Base-by-base conservation (phyloP, 164 flowering plant species). In the Macadamia tetraphylla region DNA sequence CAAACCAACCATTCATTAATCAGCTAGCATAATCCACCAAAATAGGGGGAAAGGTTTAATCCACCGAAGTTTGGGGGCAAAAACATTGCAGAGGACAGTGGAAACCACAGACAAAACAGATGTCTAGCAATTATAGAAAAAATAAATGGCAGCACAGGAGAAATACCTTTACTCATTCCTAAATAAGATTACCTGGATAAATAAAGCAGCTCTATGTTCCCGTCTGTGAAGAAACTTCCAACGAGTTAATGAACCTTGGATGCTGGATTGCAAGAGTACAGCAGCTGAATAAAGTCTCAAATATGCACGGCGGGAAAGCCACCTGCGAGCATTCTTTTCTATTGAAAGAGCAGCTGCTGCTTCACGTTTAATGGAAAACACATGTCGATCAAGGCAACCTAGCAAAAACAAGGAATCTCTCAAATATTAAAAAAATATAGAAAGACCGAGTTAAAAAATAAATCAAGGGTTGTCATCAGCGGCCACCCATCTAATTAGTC, bases 351-450 rank as follows among this genome's bases (percentile, higher is more conserved):
- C 90, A 62, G 98, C 96, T 49, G 87, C 85, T 56, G 76, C 70
- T 74, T 83, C 79, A 56, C 85, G 76, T 75, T 77, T 87, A 48
- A 73, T 74, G 62, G 64, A 69, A 79, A 79, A 95, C 32, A 80
- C 60, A 53, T 75, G 77, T 66, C 92, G 79, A 49, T 88, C 87
- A 75, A 89, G 83, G 80, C 77, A 83, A 44, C 98, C 99, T 95
- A 73, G 69, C 78, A 55, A 53, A 67, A 42, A 17, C 23, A 46
- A 43, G 29, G 29, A 55, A 32, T 49, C 13, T 71, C 44, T 30
- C 18, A 66, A 65, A 51, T 13, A 18, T 17, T 10, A 0, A 57
- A 53, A 31, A 29, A 7, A 31, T 10, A 11, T 0, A 11, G 13
- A 3, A 15, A 32, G 17, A 18, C 18, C 46, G 4, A 64, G 14